phyloP scores from a whole-genome alignment of 2,329 filamentous ascomycete species.

The Cercospora zeina region DNA sequence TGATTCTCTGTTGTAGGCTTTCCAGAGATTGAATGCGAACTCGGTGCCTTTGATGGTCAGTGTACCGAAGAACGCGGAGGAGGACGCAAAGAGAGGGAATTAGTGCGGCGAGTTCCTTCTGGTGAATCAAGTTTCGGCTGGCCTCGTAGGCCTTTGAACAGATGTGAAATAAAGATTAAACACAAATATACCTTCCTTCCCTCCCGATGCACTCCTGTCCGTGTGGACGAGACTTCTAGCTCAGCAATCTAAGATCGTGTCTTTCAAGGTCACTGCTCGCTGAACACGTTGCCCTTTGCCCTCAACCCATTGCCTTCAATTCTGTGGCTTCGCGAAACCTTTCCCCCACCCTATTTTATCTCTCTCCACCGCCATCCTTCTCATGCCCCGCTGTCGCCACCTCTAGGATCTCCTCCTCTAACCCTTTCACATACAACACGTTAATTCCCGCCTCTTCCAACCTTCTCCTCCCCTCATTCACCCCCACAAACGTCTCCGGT shows the following conservation, averaged over 20 bases:
- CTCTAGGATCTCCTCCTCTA: conserved; percentile 77
- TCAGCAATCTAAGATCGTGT: too few relatives aligned
- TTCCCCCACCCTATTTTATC: not conserved
- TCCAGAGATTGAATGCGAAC: conserved; percentile 55
- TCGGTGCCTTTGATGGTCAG: conserved; percentile 54
- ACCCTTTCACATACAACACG: conserved; percentile 69
- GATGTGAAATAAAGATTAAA: not conserved
- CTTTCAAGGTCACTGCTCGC: too few relatives aligned
- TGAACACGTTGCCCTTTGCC: not conserved
- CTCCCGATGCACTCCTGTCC: too few relatives aligned
- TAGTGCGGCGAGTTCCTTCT: conserved; percentile 25
- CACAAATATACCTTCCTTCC: too few relatives aligned
- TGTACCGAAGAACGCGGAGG: conserved; percentile 56
- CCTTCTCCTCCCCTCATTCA: conserved; percentile 71
- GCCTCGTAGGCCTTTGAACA: not conserved
- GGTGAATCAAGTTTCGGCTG: too few relatives aligned
- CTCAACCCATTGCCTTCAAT: not conserved
- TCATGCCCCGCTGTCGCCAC: conserved; percentile 81
- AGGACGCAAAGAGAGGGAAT: conserved; percentile 54
- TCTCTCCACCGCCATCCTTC: not conserved
- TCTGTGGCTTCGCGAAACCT: not conserved
- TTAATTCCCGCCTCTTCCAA: conserved; percentile 71
- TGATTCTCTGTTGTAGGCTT: conserved; percentile 45
- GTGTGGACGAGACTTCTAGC: too few relatives aligned
- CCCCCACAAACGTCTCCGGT: conserved; percentile 83